Evolutionary conservation across 495 filamentous ascomycete genomes (phyloP), one percentile per base, ranked within the genome.

Genomic region (Lophiostoma macrostomum): DNA sequence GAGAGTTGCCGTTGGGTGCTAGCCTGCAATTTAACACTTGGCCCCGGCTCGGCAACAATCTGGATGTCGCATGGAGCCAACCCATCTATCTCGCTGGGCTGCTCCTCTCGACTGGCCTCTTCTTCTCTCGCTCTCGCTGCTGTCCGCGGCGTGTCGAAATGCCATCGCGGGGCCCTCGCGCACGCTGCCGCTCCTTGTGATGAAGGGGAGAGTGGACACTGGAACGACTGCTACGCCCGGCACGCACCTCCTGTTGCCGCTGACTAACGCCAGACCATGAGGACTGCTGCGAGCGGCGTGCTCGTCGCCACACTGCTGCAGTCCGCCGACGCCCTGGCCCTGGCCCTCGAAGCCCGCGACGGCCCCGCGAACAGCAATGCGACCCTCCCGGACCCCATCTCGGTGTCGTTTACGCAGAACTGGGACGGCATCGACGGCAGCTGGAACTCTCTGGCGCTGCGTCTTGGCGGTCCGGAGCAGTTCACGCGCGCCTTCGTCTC

Each of bases 341-440:
- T 16, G n/a, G 53, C 31, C 41, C 34, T 38, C 31, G 40, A 24
- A 5, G 34, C 13, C 36, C 25, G 19, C 25, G 43, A 6, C 12
- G 25, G 20, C 30, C 29, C 34, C 44, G 22, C 35, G 1, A 37
- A 29, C 27, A 43, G 27, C 13, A 37, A 40, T 41, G 31, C 50
- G 8, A 31, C 55, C 14, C 37, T 61, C 0, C 64, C 69, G 0
- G 30, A 35, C 4, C 67, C 72, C 13, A 32, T 73, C 63, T 50
- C 63, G 50, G 12, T 61, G 64, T 38, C 71, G 58, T 56, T 73
- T 59, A 43, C 42, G 32, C 53, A 63, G 49, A 18, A 53, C 53
- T 80, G 76, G 69, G 75, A 78, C 29, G 78, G 78, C 12, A 71
- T 72, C 57, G 78, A 81, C 63, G 78, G 79, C 14, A 61, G 64